These are phyloP conservation scores for Gracilaria vermiculophylla DNA, from an alignment of 23 red algal genomes.

Conservation along the genomic window DNA sequence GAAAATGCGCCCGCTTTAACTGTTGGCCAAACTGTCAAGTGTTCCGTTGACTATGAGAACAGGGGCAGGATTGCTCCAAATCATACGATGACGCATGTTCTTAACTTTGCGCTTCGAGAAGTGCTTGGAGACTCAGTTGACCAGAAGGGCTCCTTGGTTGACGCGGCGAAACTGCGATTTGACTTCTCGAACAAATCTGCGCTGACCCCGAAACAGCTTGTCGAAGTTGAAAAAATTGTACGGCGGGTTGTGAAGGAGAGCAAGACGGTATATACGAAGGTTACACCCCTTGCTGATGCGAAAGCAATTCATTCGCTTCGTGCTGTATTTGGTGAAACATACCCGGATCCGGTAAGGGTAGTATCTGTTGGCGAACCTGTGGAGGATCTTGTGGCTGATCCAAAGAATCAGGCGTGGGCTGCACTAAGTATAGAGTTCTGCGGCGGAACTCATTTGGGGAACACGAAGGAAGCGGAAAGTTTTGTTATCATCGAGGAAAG, in stretches of 20 bases:
- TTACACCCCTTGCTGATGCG: constrained; percentile 66
- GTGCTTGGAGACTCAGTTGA: constrained; percentile 83
- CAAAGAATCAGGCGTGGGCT: constrained; percentile 74
- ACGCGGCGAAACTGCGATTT: constrained; percentile 95
- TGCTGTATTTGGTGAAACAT: constrained; percentile 98
- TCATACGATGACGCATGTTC: constrained; percentile 96
- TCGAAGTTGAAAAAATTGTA: constrained; percentile 69
- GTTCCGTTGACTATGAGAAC: constrained; percentile 83
- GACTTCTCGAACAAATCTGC: constrained; percentile 87
- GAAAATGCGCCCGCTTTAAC: background rate
- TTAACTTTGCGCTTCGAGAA: constrained; percentile 92
- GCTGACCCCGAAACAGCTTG: constrained; percentile 54
- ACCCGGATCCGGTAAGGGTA: constrained; percentile 92
- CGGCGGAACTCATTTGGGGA: constrained; percentile 92
- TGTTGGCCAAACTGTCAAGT: constrained; percentile 70
- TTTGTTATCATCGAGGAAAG: constrained; percentile 88
- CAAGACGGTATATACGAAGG: constrained; percentile 72
- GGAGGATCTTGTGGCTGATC: constrained; percentile 79
- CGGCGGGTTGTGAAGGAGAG: constrained; percentile 42
- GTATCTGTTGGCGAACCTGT: constrained; percentile 86
- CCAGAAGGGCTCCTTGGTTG: constrained; percentile 90
- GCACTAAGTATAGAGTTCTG: constrained; percentile 87
- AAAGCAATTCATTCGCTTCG: constrained; percentile 78
- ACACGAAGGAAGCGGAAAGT: constrained; percentile 78
- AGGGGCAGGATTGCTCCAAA: constrained; percentile 91